These are phyloP conservation scores for Boletus barrowsii DNA, from an alignment of 768 basidiomycete species.

Conservation along the genomic window DNA sequence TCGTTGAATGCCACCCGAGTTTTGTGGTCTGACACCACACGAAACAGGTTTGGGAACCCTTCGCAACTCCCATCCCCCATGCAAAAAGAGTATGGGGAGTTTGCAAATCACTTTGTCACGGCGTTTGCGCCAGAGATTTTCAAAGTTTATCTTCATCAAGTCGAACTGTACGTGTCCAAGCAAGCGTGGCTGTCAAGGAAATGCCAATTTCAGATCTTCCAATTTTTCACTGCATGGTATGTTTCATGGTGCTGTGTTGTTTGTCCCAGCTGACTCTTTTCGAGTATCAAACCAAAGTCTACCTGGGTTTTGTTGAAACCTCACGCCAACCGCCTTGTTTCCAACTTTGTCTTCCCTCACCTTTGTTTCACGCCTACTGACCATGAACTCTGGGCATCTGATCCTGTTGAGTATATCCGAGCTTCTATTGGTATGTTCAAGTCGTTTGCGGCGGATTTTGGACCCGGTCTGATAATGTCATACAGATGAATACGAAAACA, in stretches of 20 bases:
- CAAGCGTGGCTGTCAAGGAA: constrained; percentile 81
- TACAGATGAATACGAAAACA: constrained; percentile 78
- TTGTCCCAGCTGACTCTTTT: constrained; percentile 12
- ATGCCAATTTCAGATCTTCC: constrained; percentile 78
- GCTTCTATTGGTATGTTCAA: constrained; percentile 60
- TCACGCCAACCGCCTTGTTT: constrained; percentile 74
- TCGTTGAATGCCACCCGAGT: neutral
- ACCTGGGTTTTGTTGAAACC: constrained; percentile 88
- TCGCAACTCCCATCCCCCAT: constrained; percentile 76
- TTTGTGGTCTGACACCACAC: constrained; percentile 4
- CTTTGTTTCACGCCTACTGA: constrained; percentile 72
- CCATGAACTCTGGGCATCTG: constrained; percentile 71
- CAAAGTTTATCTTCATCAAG: constrained; percentile 66
- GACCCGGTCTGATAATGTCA: neutral
- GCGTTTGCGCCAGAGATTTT: constrained; percentile 85
- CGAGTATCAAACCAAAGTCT: constrained; percentile 87
- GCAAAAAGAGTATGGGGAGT: constrained; percentile 64
- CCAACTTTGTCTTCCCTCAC: constrained; percentile 81
- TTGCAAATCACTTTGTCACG: constrained; percentile 74
- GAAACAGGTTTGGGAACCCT: constrained; percentile 74
- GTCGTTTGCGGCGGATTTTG: neutral
- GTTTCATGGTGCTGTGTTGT: constrained; percentile 15
- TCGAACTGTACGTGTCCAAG: constrained; percentile 66
- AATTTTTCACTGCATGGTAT: constrained; percentile 87
- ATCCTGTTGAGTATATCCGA: constrained; percentile 81